Evolutionary conservation across 2,329 filamentous ascomycete species (phyloP).

Genomic region (Ascochyta clinopodiicola): DNA sequence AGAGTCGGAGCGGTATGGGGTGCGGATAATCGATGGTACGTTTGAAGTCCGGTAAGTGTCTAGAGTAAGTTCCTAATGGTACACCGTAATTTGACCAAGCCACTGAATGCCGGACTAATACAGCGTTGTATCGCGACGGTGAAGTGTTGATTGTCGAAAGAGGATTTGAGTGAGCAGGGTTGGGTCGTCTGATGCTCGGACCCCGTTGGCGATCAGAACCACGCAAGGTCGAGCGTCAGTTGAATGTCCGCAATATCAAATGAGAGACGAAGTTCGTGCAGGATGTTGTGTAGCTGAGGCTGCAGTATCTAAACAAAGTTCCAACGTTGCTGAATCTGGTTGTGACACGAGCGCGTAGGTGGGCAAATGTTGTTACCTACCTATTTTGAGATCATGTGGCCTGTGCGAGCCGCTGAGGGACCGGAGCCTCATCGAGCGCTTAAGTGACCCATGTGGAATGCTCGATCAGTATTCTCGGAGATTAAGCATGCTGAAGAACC

Average conservation of each 20-base stretch:
- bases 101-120: background rate
- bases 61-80: background rate
- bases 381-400: conserved; percentile 23
- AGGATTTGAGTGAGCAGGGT: background rate
- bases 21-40: background rate
- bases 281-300: conserved; percentile 22
- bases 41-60: background rate
- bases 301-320: conserved; percentile 18
- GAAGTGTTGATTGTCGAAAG: background rate
- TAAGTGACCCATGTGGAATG: conserved; percentile 14
- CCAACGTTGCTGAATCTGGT: conserved; percentile 27
- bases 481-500: conserved; percentile 11
- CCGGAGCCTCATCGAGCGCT: conserved; percentile 42
- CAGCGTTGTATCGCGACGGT: background rate
- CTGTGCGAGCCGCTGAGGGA: conserved; percentile 31
- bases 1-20: background rate
- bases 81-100: background rate
- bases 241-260: conserved; percentile 9
- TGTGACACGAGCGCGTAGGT: conserved; percentile 37
- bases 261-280: conserved; percentile 23
- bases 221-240: conserved; percentile 19
- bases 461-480: conserved; percentile 23
- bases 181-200: conserved; percentile 13
- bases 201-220: conserved; percentile 18
- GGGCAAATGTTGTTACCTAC: conserved; percentile 32